phyloP scores from a whole-genome alignment of 106 monocot species.

The Alisma plantagoaquatica region DNA sequence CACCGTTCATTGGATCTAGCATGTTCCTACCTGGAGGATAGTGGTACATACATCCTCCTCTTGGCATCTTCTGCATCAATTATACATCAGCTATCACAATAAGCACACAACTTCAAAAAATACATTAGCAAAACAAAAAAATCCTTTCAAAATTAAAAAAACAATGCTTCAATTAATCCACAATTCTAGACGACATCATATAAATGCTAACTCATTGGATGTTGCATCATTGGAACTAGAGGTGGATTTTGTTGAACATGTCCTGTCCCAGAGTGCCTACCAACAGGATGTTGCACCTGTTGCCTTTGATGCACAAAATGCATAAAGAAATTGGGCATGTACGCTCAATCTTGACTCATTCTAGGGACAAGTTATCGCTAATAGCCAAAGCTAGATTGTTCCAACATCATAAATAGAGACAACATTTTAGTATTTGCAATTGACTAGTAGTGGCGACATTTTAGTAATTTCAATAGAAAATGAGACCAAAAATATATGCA shows the following conservation, averaged over 20 bases:
- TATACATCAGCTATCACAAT: neutral
- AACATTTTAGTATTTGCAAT: no score
- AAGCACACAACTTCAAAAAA: neutral
- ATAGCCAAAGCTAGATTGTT: conserved; percentile 72
- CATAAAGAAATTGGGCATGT: no score
- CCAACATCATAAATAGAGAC: no score
- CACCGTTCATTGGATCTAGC: conserved; percentile 39
- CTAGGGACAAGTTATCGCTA: conserved; percentile 79
- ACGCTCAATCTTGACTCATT: conserved; percentile 62
- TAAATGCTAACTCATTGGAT: conserved; percentile 19
- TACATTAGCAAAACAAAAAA: neutral
- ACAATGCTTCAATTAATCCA: no score
- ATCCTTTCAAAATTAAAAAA: no score
- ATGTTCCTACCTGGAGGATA: conserved; percentile 57
- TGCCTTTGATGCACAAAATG: conserved; percentile 75
- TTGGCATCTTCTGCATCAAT: conserved; percentile 39
- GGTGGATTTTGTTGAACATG: conserved; percentile 52
- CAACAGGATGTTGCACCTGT: conserved; percentile 46
- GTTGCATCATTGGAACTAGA: conserved; percentile 44
- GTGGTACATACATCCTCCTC: conserved; percentile 58
- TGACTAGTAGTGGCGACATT: no score
- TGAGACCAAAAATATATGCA: no score
- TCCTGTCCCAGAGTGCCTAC: conserved; percentile 45
- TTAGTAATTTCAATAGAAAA: no score
- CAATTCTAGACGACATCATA: neutral